Percentiles rank a stretch among this genome's conserved stretches.
Evolutionary conservation across 345 rosid genomes (phyloP).

Genomic region (Draba incana): DNA sequence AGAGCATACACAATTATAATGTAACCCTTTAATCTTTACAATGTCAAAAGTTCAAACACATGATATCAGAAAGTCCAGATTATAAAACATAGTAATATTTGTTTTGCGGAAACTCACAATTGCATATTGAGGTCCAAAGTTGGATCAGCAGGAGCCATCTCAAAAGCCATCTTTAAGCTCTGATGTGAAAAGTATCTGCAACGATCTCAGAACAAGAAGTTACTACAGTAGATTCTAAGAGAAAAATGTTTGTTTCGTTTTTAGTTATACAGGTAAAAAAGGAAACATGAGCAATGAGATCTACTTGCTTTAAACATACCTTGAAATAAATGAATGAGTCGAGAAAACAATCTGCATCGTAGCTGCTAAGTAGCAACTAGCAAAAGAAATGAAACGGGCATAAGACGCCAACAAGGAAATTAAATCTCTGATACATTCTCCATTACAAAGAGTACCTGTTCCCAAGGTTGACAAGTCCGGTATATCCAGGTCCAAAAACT

Average conservation of each 20-base stretch:
- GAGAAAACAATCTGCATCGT: conserved; percentile 97
- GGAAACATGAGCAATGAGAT: conserved; percentile 22
- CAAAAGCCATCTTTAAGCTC: conserved; percentile 75
- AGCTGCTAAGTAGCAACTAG: conserved; percentile 99
- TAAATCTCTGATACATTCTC: conserved; percentile 11
- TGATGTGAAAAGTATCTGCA: conserved; percentile 71
- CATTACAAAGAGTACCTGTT: conserved; percentile 65
- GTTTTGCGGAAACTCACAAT: conserved; percentile 61
- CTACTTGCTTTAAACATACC: conserved; percentile 48
- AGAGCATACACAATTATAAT: conserved; percentile 17
- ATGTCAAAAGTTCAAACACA: conserved; percentile 17
- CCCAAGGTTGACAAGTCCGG: conserved; percentile 96
- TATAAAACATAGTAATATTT: conserved; percentile 8
- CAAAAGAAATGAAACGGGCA: conserved; percentile 37
- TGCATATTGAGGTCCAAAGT: conserved; percentile 95
- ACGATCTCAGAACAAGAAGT: conserved; percentile 28
- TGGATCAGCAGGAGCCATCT: conserved; percentile 94
- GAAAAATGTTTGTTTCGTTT: conserved; percentile 1
- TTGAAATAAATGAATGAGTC: conserved; percentile 62
- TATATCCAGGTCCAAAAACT: conserved; percentile 90
- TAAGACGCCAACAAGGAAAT: conserved; percentile 15
- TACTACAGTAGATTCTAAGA: conserved; percentile 20
- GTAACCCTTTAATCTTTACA: background rate
- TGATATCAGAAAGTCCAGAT: conserved; percentile 18
- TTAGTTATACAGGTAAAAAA: conserved; percentile 17